phyloP scores from a whole-genome alignment of 2,329 filamentous ascomycete genomes.

The Aspergillus quadricinctus region DNA sequence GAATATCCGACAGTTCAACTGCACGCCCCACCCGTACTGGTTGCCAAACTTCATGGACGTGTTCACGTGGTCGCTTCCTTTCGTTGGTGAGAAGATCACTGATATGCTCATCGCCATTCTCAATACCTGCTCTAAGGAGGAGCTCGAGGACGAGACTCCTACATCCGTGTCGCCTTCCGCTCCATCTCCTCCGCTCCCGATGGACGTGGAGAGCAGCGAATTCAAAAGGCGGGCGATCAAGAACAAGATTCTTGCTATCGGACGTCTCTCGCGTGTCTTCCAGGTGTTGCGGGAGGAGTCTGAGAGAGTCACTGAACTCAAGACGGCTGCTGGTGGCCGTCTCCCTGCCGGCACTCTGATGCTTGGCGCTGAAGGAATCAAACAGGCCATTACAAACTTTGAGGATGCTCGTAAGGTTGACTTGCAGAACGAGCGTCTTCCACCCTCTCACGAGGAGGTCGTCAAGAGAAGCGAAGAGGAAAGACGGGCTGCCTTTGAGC shows the following conservation, averaged over 20 bases:
- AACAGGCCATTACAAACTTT: constrained; percentile 94
- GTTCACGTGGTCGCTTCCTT: constrained; percentile 99
- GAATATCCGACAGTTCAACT: constrained; percentile 99
- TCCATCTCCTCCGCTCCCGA: constrained; percentile 65
- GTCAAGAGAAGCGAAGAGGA: constrained; percentile 76
- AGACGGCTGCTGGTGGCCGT: constrained; percentile 89
- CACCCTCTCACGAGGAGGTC: constrained; percentile 89
- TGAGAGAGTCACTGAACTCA: constrained; percentile 93
- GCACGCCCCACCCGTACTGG: constrained; percentile 98
- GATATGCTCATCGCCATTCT: constrained; percentile 99
- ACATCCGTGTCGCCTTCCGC: constrained; percentile 66
- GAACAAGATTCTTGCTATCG: constrained; percentile 99
- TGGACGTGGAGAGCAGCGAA: constrained; percentile 82
- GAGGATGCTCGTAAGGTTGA: constrained; percentile 97
- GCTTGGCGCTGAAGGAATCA: constrained; percentile 96
- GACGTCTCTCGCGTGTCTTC: constrained; percentile 93
- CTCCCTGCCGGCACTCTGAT: constrained; percentile 94
- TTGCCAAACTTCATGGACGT: constrained; percentile 99
- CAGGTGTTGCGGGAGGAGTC: constrained; percentile 97
- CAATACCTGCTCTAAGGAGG: constrained; percentile 98
- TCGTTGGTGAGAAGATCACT: constrained; percentile 98
- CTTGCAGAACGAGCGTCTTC: constrained; percentile 90
- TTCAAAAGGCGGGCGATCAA: constrained; percentile 96
- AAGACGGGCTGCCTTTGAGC: constrained; percentile 74
- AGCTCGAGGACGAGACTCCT: constrained; percentile 84